Evolutionary conservation across 179 eudicot species (phyloP).

Genomic region (Vitellaria paradoxa): DNA sequence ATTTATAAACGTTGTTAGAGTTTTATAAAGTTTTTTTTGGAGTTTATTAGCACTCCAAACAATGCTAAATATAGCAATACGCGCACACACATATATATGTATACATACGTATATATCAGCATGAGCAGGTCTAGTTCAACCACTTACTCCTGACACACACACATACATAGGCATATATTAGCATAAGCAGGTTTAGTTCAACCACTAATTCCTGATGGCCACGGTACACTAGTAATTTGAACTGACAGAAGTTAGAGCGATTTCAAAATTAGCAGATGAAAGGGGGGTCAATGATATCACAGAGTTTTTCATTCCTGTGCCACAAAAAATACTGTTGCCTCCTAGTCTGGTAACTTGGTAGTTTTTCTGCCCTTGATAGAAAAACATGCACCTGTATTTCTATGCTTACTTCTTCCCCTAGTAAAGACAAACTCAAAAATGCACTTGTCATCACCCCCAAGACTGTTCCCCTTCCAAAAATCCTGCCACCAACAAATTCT

Average conservation of each 20-base stretch:
- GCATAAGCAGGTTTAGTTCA: background rate
- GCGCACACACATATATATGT: too few species aligned
- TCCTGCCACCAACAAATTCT: background rate
- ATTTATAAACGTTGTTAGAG: too few species aligned
- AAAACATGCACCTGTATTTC: conserved; percentile 16
- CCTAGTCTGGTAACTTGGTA: background rate
- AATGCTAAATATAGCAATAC: too few species aligned
- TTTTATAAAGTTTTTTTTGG: too few species aligned
- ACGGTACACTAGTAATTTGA: too few species aligned
- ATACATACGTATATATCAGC: too few species aligned
- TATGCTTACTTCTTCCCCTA: conserved; percentile 6
- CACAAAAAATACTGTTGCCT: background rate
- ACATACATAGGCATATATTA: too few species aligned
- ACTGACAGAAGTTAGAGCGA: too few species aligned
- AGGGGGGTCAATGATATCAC: background rate
- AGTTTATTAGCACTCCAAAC: too few species aligned
- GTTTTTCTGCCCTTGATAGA: background rate
- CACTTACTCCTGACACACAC: too few species aligned
- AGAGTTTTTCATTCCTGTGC: background rate
- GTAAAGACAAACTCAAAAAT: conserved; percentile 5
- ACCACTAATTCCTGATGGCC: background rate
- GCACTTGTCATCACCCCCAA: background rate
- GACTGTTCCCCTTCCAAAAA: conserved; percentile 10
- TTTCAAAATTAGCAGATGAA: background rate
- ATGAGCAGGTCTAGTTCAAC: too few species aligned